phyloP scores from a whole-genome alignment of 495 filamentous ascomycete genomes.

The Opeltia flavorubescens region DNA sequence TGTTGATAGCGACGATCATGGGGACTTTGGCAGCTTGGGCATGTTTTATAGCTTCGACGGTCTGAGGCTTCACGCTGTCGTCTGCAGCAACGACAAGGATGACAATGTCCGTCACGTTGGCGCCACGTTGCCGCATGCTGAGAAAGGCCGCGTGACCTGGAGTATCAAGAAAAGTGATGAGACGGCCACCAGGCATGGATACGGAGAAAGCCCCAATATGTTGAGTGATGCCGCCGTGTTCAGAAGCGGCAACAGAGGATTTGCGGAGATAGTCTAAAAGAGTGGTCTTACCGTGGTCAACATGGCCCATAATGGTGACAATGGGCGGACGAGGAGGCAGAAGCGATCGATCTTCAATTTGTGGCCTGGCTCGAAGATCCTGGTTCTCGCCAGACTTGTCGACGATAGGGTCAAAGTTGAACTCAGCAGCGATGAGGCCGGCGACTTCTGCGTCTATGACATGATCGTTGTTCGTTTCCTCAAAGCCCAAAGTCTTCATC shows the following conservation, averaged over 20 bases:
- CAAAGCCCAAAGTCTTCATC: slow-evolving; percentile 72
- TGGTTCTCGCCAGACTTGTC: slow-evolving; percentile 42
- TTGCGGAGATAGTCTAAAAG: slow-evolving; percentile 89
- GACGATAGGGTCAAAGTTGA: slow-evolving; percentile 82
- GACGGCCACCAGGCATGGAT: slow-evolving; percentile 65
- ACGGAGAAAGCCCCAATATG: slow-evolving; percentile 99
- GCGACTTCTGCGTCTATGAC: slow-evolving; percentile 83
- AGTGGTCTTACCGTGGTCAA: slow-evolving; percentile 98
- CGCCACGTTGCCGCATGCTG: slow-evolving; percentile 89
- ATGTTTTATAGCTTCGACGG: slow-evolving; percentile 90
- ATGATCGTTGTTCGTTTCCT: slow-evolving; percentile 61
- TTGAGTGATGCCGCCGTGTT: slow-evolving; percentile 96
- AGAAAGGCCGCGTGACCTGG: slow-evolving; percentile 94
- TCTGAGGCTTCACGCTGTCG: slow-evolving; percentile 95
- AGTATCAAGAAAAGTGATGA: slow-evolving; percentile 93
- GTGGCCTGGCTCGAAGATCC: slow-evolving; percentile 61
- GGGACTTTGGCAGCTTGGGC: slow-evolving; percentile 81
- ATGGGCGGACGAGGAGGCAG: slow-evolving; percentile 75
- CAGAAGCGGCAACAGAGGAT: slow-evolving; percentile 74
- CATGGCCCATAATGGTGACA: slow-evolving; percentile 99
- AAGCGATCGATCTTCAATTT: slow-evolving; percentile 49
- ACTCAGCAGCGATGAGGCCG: slow-evolving; percentile 81
- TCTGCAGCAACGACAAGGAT: slow-evolving; percentile 94
- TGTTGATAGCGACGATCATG: slow-evolving; percentile 97
- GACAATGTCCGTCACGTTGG: slow-evolving; percentile 92